These are phyloP conservation scores for Erodium chrysanthum DNA, from an alignment of 441 rosid genomes.

Conservation along the genomic window DNA sequence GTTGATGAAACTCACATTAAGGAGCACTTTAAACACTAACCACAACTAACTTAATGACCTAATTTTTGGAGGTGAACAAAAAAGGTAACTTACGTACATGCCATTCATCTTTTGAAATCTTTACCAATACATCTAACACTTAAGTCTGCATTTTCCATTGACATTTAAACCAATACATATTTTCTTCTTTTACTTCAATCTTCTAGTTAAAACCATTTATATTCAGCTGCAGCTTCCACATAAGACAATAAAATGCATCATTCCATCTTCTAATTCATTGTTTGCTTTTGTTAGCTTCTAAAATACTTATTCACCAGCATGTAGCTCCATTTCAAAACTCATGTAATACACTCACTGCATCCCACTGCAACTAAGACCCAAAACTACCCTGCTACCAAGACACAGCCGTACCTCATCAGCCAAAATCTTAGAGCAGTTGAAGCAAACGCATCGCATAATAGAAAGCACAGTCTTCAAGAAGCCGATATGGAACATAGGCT, in stretches of 20 bases:
- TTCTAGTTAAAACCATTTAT: neutral
- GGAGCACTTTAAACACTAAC: neutral
- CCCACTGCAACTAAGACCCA: neutral
- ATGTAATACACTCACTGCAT: neutral
- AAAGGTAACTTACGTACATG: neutral
- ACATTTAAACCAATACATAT: neutral
- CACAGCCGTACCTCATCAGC: slow-evolving; percentile 60
- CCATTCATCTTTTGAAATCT: neutral
- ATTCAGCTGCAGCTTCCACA: neutral
- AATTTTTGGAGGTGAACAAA: neutral
- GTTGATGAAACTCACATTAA: neutral
- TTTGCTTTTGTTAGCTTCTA: neutral
- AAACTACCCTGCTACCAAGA: neutral
- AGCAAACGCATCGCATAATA: slow-evolving; percentile 89
- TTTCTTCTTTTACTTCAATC: neutral
- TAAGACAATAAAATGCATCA: neutral
- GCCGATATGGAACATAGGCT: slow-evolving; percentile 96
- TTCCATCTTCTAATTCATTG: neutral
- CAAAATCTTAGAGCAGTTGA: slow-evolving; percentile 88
- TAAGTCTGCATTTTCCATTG: neutral
- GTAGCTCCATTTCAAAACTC: neutral
- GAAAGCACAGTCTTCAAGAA: slow-evolving; percentile 85
- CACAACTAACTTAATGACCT: neutral
- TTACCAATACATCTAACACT: neutral
- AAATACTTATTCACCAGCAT: neutral